Base-by-base conservation (phyloP, 2,329 filamentous ascomycete genomes). In the Xylariales sp. region DNA sequence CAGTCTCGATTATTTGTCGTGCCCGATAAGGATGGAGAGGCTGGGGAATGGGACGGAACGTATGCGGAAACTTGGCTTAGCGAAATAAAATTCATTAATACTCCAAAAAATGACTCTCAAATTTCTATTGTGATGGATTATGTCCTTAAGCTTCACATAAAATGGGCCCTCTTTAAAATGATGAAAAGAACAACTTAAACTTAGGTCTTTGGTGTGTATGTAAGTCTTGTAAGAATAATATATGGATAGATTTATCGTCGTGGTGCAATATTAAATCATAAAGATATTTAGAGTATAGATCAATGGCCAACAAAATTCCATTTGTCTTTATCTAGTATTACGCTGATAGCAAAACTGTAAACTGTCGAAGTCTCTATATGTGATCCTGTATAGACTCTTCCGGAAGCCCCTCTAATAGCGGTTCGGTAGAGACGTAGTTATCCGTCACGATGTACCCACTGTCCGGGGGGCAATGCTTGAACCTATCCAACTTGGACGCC, bases 391-490 rank as follows among this genome's bases (percentile, higher is more conserved):
- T 14, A 36, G 69, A 71, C 41, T 71, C 69, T 32, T 57, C 69
- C 10, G 69, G 69, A 12, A 71, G 48, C 8, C 69, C 69, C 3
- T 30, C 63, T 30, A 70, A 4, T 10, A 67, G 43, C 62, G 65
- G 50, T 10, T 71, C 69, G 1, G 68, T 9, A 1, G 64, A 18
- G 1, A 70, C 56, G 28, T 67, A 71, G 32, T 67, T 43, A 28
- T 68, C 66, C 12, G 43, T 68, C 18, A 67, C 32, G 10, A 61
- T 58, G 48, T 72, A 70, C 1, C 65, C 68, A 30, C 67, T 70
- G 6, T 39, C 68, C 1, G 65, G 65, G 2, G 65, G 69, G 28
- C 69, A 71, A 39, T 71, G 69, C 34, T 70, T 70, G 28, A 68
- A 71, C 41, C 69, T 67, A 14, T 67, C 66, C 46, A 70, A 5